Evolutionary conservation across 495 filamentous ascomycete genomes (phyloP).

Genomic region (Mycothermus thermophilus): DNA sequence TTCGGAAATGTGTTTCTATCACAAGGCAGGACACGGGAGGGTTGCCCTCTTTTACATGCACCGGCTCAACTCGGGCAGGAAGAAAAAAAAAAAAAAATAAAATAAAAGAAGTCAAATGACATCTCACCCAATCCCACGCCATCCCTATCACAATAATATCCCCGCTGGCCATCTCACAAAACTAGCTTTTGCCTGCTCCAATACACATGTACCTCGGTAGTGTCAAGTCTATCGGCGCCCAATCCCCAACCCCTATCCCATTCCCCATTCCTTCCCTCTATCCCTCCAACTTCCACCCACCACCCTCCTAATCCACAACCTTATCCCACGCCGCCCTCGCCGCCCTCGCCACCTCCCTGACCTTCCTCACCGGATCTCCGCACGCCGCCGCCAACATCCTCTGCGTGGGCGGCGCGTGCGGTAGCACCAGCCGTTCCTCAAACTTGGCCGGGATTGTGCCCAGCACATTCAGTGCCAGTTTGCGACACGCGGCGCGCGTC

Average conservation of each 20-base stretch:
- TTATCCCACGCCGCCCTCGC: slow-evolving; percentile 30
- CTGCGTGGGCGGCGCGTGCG: slow-evolving; percentile 20
- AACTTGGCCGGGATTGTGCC: slow-evolving; percentile 25
- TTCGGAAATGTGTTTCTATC: too few species aligned
- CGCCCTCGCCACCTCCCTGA: slow-evolving; percentile 25
- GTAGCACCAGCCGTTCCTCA: slow-evolving; percentile 26
- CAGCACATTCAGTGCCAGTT: slow-evolving; percentile 27
- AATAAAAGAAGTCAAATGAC: too few species aligned
- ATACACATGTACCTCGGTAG: too few species aligned
- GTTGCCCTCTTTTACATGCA: too few species aligned
- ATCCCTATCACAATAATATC: too few species aligned
- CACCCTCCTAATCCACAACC: slow-evolving; percentile 6
- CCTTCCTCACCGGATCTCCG: slow-evolving; percentile 31
- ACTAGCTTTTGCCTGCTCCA: too few species aligned
- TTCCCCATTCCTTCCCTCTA: neutral
- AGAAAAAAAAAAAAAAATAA: too few species aligned
- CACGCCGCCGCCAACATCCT: slow-evolving; percentile 28
- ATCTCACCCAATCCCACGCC: too few species aligned
- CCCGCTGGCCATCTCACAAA: too few species aligned
- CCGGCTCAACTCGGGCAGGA: too few species aligned
- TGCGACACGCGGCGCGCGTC: slow-evolving; percentile 13
- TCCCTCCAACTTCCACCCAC: neutral
- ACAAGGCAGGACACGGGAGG: too few species aligned
- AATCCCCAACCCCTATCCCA: neutral
- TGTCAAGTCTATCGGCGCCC: neutral